These are phyloP conservation scores for Penicillium crystallinum DNA, from an alignment of 495 filamentous ascomycete species.

Conservation along the genomic window DNA sequence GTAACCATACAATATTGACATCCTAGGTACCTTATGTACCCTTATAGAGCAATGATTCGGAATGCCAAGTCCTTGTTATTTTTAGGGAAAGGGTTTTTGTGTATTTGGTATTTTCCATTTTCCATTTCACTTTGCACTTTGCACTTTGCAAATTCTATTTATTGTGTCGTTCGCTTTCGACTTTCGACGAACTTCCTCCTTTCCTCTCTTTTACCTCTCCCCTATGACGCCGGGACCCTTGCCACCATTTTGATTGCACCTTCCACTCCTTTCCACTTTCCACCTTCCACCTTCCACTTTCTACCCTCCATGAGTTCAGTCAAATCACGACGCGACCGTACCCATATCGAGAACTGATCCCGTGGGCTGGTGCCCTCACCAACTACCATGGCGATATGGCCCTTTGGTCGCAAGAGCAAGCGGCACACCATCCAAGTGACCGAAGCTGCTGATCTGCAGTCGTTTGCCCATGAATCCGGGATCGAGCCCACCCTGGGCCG, in stretches of 20 bases:
- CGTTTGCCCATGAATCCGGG: slow-evolving; percentile 16
- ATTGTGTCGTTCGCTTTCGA: too few relatives aligned
- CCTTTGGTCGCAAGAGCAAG: slow-evolving; percentile 63
- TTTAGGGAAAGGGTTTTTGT: slow-evolving; percentile 7
- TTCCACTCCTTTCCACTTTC: not conserved
- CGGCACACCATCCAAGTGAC: slow-evolving; percentile 44
- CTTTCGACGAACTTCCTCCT: slow-evolving; percentile 4
- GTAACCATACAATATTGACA: not conserved
- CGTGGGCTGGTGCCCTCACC: slow-evolving; percentile 17
- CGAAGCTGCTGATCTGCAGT: slow-evolving; percentile 25
- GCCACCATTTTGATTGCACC: not conserved
- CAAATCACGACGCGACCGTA: slow-evolving; percentile 15
- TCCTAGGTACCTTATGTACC: too few relatives aligned
- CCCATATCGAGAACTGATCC: slow-evolving; percentile 20
- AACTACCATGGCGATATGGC: slow-evolving; percentile 68
- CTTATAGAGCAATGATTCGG: too few relatives aligned
- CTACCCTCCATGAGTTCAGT: slow-evolving; percentile 35
- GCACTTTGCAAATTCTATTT: too few relatives aligned
- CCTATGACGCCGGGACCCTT: not conserved
- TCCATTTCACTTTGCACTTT: too few relatives aligned
- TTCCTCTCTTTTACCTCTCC: slow-evolving; percentile 3
- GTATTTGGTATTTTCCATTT: slow-evolving; percentile 9
- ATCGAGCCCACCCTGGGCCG: slow-evolving; percentile 28
- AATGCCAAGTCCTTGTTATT: not conserved
- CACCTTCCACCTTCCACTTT: slow-evolving; percentile 10